Percentiles rank a stretch among this genome's conserved stretches.
Evolutionary conservation across 2,329 filamentous ascomycete species (phyloP).

Genomic region (Waltergamsia citrina): DNA sequence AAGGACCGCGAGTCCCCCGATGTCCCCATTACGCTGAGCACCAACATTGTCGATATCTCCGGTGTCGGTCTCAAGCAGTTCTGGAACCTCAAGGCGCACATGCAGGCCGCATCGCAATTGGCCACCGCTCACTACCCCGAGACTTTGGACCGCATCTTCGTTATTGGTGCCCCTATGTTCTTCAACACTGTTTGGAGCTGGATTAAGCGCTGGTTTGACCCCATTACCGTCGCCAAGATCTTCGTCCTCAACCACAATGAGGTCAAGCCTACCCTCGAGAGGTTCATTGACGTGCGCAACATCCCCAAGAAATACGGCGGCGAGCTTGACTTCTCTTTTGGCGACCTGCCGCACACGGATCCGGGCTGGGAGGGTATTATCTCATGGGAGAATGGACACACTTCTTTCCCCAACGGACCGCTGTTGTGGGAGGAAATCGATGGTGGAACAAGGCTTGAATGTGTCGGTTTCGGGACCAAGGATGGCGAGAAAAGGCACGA

Average conservation of each 20-base stretch:
- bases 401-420: slow-evolving; percentile 46
- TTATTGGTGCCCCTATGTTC: slow-evolving; percentile 84
- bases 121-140: slow-evolving; percentile 94
- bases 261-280: slow-evolving; percentile 65
- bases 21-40: slow-evolving; percentile 86
- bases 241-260: slow-evolving; percentile 73
- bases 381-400: slow-evolving; percentile 41
- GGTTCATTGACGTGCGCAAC: slow-evolving; percentile 73
- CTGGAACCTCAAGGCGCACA: slow-evolving; percentile 88
- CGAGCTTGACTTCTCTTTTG: slow-evolving; percentile 73
- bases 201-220: slow-evolving; percentile 94
- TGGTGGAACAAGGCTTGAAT: slow-evolving; percentile 36
- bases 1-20: slow-evolving; percentile 60
- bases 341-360: slow-evolving; percentile 66
- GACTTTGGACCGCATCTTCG: slow-evolving; percentile 59
- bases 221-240: slow-evolving; percentile 90
- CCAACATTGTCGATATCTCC: slow-evolving; percentile 90
- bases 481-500: slow-evolving; percentile 34
- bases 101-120: slow-evolving; percentile 83
- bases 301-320: slow-evolving; percentile 90
- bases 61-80: slow-evolving; percentile 86
- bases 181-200: slow-evolving; percentile 92
- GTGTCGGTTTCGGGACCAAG: slow-evolving; percentile 40
- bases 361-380: slow-evolving; percentile 40
- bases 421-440: slow-evolving; percentile 41